These are phyloP conservation scores for Pichia sp. DNA, from an alignment of 1,139 yeast species.

Conservation along the genomic window DNA sequence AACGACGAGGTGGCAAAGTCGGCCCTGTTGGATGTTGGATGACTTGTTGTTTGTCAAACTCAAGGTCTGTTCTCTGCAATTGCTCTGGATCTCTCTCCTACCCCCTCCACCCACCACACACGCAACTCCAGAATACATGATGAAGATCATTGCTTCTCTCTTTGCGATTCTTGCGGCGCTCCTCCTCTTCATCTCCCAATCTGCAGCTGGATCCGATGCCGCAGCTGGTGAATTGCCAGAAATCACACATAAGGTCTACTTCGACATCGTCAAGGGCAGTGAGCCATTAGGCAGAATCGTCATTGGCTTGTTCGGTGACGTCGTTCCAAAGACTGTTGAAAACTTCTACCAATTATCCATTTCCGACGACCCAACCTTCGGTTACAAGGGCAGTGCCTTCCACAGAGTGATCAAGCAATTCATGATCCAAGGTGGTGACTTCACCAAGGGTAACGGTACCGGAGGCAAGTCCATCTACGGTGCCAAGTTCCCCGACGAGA, in stretches of 20 bases:
- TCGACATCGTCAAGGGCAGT: conserved; percentile 84
- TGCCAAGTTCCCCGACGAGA: conserved; percentile 55
- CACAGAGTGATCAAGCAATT: conserved; percentile 58
- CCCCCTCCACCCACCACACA: not conserved
- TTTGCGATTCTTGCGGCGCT: conserved; percentile 24
- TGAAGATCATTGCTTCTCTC: conserved; percentile 28
- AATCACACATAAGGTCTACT: conserved; percentile 74
- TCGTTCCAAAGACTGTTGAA: conserved; percentile 59
- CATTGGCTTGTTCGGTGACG: conserved; percentile 56
- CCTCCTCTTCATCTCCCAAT: conserved; percentile 23
- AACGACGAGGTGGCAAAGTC: no score
- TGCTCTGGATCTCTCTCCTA: no score
- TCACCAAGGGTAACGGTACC: conserved; percentile 56
- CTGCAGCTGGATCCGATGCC: conserved; percentile 16
- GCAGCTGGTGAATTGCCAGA: conserved; percentile 45
- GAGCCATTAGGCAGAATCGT: conserved; percentile 56
- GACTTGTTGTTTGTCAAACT: no score
- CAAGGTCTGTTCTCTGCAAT: no score
- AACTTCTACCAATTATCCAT: conserved; percentile 59
- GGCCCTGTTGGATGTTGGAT: no score
- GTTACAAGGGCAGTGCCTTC: conserved; percentile 50
- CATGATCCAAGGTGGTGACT: conserved; percentile 67
- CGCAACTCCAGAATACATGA: conserved; percentile 10
- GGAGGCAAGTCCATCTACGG: conserved; percentile 64
- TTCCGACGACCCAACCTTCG: conserved; percentile 54